A percentile compares a stretch with the other conserved stretches of the same genome.
Conservation (phyloP, 2,329 filamentous ascomycete species). For the Botryotinia calthae region DNA sequence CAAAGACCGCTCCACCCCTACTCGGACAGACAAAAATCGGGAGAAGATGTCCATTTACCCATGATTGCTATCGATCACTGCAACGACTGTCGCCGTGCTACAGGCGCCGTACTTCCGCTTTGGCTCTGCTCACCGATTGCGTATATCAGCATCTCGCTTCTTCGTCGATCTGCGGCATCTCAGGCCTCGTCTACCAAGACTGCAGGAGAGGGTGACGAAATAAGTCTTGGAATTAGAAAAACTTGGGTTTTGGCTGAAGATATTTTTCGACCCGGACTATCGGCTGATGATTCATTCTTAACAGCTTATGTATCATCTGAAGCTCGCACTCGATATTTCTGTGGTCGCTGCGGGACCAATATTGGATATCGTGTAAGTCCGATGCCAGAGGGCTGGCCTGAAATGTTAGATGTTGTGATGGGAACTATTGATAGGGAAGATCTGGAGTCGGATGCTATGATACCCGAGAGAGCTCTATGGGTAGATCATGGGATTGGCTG, state of each 20-base stretch:
- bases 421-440: neutral
- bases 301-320: neutral
- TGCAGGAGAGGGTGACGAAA: neutral
- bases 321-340: neutral
- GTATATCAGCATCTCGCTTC: neutral
- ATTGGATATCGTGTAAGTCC: neutral
- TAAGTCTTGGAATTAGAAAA: too few species aligned
- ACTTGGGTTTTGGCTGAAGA: neutral
- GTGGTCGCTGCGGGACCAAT: neutral
- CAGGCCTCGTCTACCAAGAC: too few species aligned
- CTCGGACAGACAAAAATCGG: neutral
- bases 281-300: neutral
- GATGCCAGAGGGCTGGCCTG: neutral
- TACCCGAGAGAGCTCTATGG: neutral
- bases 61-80: neutral
- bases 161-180: too few species aligned
- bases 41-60: neutral
- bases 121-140: neutral
- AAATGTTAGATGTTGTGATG: neutral
- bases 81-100: neutral
- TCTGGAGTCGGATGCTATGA: neutral
- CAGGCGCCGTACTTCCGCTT: neutral
- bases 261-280: neutral
- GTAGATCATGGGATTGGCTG: neutral
- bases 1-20: neutral